A percentile compares a stretch with the other conserved stretches of the same genome.
Evolutionary conservation across 1,284 basidiomycete genomes (phyloP).

Genomic region (Cryptococcus floricola): DNA sequence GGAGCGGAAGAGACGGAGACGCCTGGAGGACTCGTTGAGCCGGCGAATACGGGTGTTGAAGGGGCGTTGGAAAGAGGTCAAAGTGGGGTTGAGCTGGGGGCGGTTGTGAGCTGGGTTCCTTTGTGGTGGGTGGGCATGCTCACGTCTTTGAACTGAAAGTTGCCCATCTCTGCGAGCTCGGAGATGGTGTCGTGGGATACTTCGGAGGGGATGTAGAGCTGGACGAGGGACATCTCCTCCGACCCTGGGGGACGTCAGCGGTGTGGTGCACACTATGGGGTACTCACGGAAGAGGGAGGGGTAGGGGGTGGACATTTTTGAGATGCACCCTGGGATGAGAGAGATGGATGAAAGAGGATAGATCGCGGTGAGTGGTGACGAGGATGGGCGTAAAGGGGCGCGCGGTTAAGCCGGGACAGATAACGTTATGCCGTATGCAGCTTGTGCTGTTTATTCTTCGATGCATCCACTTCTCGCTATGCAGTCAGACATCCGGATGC

Average conservation of each 20-base stretch:
- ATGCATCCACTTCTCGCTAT: too few species aligned
- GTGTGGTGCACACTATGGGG: background rate
- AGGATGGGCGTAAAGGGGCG: too few species aligned
- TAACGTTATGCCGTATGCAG: too few species aligned
- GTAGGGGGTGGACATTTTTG: conserved; percentile 51
- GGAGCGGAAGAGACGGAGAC: conserved; percentile 80
- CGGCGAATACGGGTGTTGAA: conserved; percentile 94
- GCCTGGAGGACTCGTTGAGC: conserved; percentile 92
- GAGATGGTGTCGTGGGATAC: conserved; percentile 94
- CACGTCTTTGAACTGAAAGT: conserved; percentile 98
- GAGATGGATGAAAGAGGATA: background rate
- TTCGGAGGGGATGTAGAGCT: conserved; percentile 96
- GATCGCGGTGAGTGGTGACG: background rate
- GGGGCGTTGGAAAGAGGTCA: conserved; percentile 97
- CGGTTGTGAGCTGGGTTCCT: conserved; percentile 2
- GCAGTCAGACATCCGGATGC: too few species aligned
- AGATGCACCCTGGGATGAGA: background rate
- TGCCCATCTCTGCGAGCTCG: conserved; percentile 90
- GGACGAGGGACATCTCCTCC: conserved; percentile 95
- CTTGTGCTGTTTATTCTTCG: too few species aligned
- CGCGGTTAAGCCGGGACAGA: too few species aligned
- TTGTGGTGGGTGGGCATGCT: conserved; percentile 31
- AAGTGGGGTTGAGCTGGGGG: conserved; percentile 78
- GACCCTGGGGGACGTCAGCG: conserved; percentile 59
- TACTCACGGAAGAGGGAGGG: conserved; percentile 75